phyloP scores from a whole-genome alignment of 208 protist species.

The Leishmania major region DNA sequence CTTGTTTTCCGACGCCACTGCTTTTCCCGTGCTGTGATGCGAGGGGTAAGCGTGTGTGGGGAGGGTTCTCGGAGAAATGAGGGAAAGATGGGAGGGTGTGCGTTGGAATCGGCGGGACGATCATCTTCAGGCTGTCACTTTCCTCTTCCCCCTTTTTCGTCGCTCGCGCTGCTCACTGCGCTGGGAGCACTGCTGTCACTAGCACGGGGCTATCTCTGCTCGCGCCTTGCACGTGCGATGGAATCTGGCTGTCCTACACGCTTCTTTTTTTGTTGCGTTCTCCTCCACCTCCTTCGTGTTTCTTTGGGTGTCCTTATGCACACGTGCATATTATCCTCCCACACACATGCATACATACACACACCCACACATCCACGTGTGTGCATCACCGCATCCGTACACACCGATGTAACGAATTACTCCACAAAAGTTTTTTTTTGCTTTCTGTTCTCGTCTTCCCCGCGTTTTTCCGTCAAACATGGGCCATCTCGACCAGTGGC shows the following conservation, averaged over 20 bases:
- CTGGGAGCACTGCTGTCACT: too few species aligned
- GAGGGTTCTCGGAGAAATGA: neutral
- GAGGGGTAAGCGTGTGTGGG: neutral
- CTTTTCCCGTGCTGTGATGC: neutral
- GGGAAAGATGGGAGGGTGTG: neutral
- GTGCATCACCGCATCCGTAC: neutral
- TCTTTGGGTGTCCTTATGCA: neutral
- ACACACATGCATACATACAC: neutral
- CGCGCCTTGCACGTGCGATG: neutral
- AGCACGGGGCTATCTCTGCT: neutral
- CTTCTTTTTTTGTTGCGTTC: neutral
- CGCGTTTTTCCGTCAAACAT: constrained; percentile 38
- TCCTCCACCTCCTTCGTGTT: neutral
- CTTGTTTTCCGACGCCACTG: neutral
- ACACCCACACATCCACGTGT: constrained; percentile 4
- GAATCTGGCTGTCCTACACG: neutral
- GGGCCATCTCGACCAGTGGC: constrained; percentile 93
- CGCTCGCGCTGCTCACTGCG: neutral
- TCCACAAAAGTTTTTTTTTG: neutral
- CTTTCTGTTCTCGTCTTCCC: neutral
- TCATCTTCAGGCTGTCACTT: neutral
- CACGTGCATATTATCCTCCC: neutral
- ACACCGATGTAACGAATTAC: neutral
- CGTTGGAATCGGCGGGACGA: neutral
- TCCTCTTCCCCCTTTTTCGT: constrained; percentile 11